Evolutionary conservation across 225 moss, liverwort and hornwort genomes (phyloP), one percentile per base, ranked within the genome.

Genomic region (Marchantia polymorpha): DNA sequence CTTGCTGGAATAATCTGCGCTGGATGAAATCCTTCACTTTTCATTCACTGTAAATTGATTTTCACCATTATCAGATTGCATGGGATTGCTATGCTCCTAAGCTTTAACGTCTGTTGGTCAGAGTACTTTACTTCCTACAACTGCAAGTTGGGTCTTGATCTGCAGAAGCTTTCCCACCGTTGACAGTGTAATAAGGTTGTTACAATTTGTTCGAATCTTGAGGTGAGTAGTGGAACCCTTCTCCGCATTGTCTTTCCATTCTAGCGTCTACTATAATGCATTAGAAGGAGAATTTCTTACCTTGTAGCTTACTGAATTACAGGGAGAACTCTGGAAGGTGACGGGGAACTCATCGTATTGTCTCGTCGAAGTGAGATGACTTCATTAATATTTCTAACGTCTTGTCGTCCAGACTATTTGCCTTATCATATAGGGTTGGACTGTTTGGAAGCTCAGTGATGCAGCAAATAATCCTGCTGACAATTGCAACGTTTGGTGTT

Each of bases 391-490:
- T 4, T 25, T 4, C 13, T 10, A 54, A 73, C 27, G 30, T 39
- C 25, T 26, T 65, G 26, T 64, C 23, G 64, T 64, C 64, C 77
- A 92, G 92, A 89, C 67, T 90, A 74, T 82, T 88, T 79, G 67
- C 84, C 81, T 81, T 93, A 75, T 82, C 79, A 76, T 88, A 72
- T 46, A 90, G 86, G 78, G 55, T 88, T 39, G 86, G 93, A 72
- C 69, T 87, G 71, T 83, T 88, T 74, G 91, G 92, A 83, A 93
- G 93, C 87, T 91, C 92, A 26, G 83, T 96, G 56, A 48, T 83
- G 47, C 93, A 96, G 76, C 92, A 91, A 86, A 90, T 96, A 63
- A 68, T 86, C 70, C 31, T 93, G 64, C 79, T 93, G 73, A 69
- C 88, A 64, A 58, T 83, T 59, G 64, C 85, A 73, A 91, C 89